Percentiles rank a stretch among this genome's conserved stretches.
These are phyloP conservation scores for Penicillium cataractarum DNA, from an alignment of 495 filamentous ascomycete genomes.

Conservation along the genomic window DNA sequence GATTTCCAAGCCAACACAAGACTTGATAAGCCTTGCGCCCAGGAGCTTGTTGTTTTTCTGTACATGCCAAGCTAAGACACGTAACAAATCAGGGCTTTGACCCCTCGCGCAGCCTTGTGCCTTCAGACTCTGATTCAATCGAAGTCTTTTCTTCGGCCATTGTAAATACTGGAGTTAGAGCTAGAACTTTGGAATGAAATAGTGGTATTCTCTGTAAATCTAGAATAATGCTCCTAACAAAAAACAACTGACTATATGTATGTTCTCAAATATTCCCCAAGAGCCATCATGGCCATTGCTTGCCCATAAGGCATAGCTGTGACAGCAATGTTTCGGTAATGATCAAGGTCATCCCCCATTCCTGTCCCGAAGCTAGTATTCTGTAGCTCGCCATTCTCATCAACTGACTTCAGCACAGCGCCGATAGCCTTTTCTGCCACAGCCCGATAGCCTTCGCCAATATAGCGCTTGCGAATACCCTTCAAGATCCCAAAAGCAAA, in stretches of 20 bases:
- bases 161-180: no score
- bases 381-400: conserved; percentile 63
- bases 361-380: conserved; percentile 74
- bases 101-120: not conserved
- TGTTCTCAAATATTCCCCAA: conserved; percentile 65
- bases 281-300: conserved; percentile 74
- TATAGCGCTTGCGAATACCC: conserved; percentile 65
- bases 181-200: no score
- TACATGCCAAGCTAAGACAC: not conserved
- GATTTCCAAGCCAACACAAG: conserved; percentile 1
- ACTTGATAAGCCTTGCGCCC: not conserved
- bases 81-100: not conserved
- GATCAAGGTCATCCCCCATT: conserved; percentile 67
- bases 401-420: conserved; percentile 64
- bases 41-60: not conserved
- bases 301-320: conserved; percentile 81
- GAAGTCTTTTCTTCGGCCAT: no score
- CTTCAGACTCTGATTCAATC: not conserved
- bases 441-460: conserved; percentile 48
- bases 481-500: conserved; percentile 82
- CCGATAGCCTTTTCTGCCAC: conserved; percentile 63
- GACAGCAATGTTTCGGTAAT: conserved; percentile 68
- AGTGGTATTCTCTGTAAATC: not conserved
- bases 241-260: conserved; percentile 26
- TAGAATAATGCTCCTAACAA: no score